phyloP scores from a whole-genome alignment of 1,284 basidiomycete species.

The Ceratobasidium sp. region DNA sequence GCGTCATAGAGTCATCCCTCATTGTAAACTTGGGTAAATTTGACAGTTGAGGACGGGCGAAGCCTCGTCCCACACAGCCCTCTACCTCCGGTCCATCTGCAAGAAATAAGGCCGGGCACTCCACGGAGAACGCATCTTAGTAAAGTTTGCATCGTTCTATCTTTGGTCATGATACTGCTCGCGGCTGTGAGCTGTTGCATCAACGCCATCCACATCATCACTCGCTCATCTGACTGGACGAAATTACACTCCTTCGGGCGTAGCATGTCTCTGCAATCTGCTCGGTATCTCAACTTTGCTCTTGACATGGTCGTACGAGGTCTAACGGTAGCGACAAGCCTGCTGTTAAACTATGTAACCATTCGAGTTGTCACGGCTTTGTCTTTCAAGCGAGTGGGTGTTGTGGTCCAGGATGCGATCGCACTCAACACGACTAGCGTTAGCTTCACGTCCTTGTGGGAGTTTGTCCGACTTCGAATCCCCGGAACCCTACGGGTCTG shows the following conservation, averaged over 20 bases:
- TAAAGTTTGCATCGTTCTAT: not conserved
- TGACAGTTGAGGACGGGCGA: not conserved
- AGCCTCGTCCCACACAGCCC: not conserved
- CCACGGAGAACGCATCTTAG: not conserved
- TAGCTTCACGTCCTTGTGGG: not conserved
- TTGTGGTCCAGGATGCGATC: not conserved
- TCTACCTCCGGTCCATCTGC: not conserved
- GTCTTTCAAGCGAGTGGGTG: not conserved
- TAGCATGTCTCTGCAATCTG: not conserved
- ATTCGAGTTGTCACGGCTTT: not conserved
- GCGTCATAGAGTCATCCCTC: not conserved
- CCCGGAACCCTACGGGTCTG: not conserved
- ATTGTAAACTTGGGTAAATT: not conserved
- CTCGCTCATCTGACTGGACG: not conserved
- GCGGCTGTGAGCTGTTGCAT: not conserved
- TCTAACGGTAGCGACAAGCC: not conserved
- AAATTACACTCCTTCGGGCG: not conserved
- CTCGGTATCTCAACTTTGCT: constrained; percentile 15
- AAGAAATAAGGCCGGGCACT: not conserved
- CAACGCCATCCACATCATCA: not conserved
- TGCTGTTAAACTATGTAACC: not conserved
- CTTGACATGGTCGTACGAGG: constrained; percentile 7
- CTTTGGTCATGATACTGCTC: not conserved
- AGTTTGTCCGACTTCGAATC: not conserved
- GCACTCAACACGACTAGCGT: not conserved